Base-by-base conservation (phyloP, 805 yeast genomes). In the Cyberlindnera saturnus region DNA sequence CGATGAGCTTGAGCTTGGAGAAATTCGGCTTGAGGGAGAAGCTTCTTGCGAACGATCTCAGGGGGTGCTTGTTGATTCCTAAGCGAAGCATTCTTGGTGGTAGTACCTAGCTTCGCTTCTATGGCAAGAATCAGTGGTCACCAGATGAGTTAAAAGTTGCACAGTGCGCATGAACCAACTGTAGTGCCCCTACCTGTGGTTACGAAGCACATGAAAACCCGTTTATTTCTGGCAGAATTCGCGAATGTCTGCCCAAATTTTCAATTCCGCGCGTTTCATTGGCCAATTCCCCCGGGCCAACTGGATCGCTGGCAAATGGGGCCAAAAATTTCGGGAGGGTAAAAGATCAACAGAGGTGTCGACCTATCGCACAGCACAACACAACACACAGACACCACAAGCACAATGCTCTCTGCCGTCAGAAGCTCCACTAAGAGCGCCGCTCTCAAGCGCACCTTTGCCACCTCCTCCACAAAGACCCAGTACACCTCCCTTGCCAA, bases 401-500 rank as follows among this genome's bases (percentile, higher is more conserved):
- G 31, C 44, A 51, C 43, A 41, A 56, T 56, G 61, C 56, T 56
- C 46, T 46, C 52, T 33, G 56, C 61, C 42, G 43, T 51, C 49
- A 43, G 49, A 49, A 45, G 47, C 45, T 42, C 52, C 44, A 41
- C 50, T 20, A 47, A 44, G 41, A 35, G 45, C 35, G 44, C 57
- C 37, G 46, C 52, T 32, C 38, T 46, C 38, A 46, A 59, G 62
- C 82, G 86, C 66, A 66, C 76, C 56, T 69, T 79, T 57, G 75
- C 84, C 57, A 73, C 86, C 50, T 61, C 75, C 35, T 66, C 79
- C 46, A 66, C 80, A 46, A 75, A 75, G 62, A 79, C 90, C 49
- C 74, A 79, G 64, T 75, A 78, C 67, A 81, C 95, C 53, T 78
- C 84, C 47, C 70, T 86, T 55, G 66, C 81, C 51, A 85, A 82